Evolutionary conservation across 768 basidiomycete genomes (phyloP), one percentile per base, ranked within the genome.

Genomic region (Trametes cinnabarina): DNA sequence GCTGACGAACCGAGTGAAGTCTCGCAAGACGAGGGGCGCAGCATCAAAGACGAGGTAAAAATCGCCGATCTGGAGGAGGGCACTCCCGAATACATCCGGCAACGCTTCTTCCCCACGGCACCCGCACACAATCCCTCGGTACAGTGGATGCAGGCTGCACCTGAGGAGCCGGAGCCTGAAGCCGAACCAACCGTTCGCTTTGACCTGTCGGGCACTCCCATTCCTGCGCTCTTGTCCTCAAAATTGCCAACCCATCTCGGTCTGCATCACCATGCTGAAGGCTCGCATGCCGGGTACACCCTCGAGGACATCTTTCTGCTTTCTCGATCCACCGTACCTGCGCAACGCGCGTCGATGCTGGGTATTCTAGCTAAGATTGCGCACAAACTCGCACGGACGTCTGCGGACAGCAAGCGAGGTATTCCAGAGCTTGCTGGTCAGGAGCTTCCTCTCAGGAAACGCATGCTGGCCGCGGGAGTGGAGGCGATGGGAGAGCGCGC

Each of bases 191-290:
- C 67, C 48, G 65, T 81, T 28, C 85, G 90, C 37, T 82, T 80
- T 61, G 90, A 95, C 70, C 80, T 95, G 2, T 77, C 80, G 0
- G 94, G 93, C 7, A 76, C 72, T 10, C 82, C 83, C 0, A 86
- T 96, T n/a, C 77, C 90, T 1, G 57, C 74, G 0, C 67, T 76
- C 2, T 65, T 85, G 2, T 81, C 83, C 2, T 69, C 77, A 0
- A 77, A 76, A 1, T 76, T 96, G 3, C 94, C 93, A 2, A 87
- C 90, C 0, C 87, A 94, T 72, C 79, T 93, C 6, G 94, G 94
- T 4, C 76, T 96, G 3, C 94, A 98, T 71, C 94, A 97, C 68
- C 94, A 96, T 67, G 87, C 93, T 0, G 86, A 91, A 54, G 77
- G 79, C 5, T 82, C 87, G 1, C 83, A 80, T 55, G 94, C 94